Conservation (phyloP, 176 grass and related monocot genomes). For the Carex littledalei region DNA sequence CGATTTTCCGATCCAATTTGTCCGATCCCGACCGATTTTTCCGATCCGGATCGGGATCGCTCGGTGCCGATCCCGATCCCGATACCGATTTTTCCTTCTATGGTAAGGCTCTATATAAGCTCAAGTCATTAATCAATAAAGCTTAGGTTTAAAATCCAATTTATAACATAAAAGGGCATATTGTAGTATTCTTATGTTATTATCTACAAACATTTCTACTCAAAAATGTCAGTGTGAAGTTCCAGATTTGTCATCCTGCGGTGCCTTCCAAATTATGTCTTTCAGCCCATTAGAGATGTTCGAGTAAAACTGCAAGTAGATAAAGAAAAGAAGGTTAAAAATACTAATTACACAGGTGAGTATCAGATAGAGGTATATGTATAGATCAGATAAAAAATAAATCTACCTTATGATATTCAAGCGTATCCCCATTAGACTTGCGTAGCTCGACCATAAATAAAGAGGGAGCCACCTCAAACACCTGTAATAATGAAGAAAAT, state of each 20-base stretch:
- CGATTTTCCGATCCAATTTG: too few species aligned
- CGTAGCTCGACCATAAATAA: slow-evolving; percentile 90
- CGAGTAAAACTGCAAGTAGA: slow-evolving; percentile 57
- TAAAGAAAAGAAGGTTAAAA: not conserved
- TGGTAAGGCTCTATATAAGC: too few species aligned
- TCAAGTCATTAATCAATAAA: too few species aligned
- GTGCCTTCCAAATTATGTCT: slow-evolving; percentile 79
- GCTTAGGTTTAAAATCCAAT: too few species aligned
- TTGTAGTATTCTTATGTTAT: not conserved
- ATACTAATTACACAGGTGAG: not conserved
- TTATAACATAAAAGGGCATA: not conserved
- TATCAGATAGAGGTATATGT: not conserved
- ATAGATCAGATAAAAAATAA: not conserved
- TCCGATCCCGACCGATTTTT: too few species aligned
- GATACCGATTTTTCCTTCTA: too few species aligned
- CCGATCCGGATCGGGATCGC: too few species aligned
- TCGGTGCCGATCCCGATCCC: too few species aligned
- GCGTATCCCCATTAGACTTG: slow-evolving; percentile 84
- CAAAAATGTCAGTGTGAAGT: not conserved
- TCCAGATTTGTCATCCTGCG: slow-evolving; percentile 34
- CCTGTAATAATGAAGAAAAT: slow-evolving; percentile 33
- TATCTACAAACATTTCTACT: not conserved
- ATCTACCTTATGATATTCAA: slow-evolving; percentile 84
- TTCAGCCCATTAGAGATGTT: slow-evolving; percentile 69
- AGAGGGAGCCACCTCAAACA: slow-evolving; percentile 89